These are phyloP conservation scores for Boechera retrofracta DNA, from an alignment of 345 rosid genomes.

Conservation along the genomic window DNA sequence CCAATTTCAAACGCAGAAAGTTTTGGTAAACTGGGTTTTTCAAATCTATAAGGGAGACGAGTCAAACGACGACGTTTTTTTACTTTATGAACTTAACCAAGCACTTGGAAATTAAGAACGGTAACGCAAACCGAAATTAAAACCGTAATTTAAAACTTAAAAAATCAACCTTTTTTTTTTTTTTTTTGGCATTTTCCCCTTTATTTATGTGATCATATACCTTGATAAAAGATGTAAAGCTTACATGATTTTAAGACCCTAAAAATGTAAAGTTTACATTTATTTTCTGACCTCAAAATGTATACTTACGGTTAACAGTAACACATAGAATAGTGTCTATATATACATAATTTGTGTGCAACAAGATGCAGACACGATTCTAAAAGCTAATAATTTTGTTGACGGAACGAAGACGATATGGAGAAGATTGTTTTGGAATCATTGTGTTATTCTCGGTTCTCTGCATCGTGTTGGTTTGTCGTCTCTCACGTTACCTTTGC, in stretches of 20 bases:
- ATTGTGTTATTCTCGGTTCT: background rate
- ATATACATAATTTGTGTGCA: background rate
- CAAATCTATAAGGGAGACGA: background rate
- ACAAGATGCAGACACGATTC: background rate
- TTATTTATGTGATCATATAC: background rate
- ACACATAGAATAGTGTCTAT: background rate
- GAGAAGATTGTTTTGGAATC: background rate
- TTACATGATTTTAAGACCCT: background rate
- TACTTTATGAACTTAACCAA: too few relatives aligned
- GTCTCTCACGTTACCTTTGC: background rate
- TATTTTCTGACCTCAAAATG: background rate
- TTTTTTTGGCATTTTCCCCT: background rate
- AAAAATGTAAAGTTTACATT: background rate
- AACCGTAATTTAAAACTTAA: too few relatives aligned
- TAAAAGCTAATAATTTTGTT: background rate
- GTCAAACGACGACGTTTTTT: background rate
- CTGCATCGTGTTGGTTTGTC: background rate
- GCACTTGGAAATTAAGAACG: too few relatives aligned
- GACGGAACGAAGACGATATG: constrained; percentile 15
- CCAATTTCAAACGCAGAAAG: background rate
- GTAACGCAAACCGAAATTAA: too few relatives aligned
- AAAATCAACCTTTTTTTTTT: background rate
- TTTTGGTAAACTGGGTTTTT: background rate
- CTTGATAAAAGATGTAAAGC: background rate
- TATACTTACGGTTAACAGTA: background rate